phyloP scores from a whole-genome alignment of 177 flowering plant genomes.

The Vitis hybrid region DNA sequence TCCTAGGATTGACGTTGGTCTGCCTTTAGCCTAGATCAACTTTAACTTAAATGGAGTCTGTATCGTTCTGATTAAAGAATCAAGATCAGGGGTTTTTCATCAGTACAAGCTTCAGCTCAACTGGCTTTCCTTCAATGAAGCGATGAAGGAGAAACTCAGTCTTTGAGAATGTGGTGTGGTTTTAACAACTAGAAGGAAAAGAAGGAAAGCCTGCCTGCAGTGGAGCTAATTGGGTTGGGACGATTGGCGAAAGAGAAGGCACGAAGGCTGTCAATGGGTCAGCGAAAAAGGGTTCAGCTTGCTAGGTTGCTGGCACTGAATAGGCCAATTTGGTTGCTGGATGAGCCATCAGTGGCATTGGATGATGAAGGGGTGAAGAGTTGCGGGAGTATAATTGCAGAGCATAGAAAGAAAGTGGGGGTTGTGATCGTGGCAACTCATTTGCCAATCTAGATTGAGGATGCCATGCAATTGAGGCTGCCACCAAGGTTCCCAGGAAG shows the following conservation, averaged over 20 bases:
- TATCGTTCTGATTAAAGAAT: slow-evolving; percentile 38
- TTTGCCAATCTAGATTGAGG: slow-evolving; percentile 80
- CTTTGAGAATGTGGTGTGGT: slow-evolving; percentile 79
- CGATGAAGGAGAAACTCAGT: slow-evolving; percentile 73
- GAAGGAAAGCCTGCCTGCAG: slow-evolving; percentile 55
- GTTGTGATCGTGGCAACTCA: slow-evolving; percentile 86
- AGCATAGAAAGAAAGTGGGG: slow-evolving; percentile 52
- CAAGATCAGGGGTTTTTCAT: slow-evolving; percentile 70
- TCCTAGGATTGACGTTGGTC: slow-evolving; percentile 28
- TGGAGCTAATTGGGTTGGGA: no score
- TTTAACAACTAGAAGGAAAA: slow-evolving; percentile 84
- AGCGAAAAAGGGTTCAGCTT: no score
- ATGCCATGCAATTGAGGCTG: slow-evolving; percentile 73
- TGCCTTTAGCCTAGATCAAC: no score
- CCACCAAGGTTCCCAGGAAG: slow-evolving; percentile 87
- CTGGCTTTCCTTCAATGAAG: slow-evolving; percentile 90
- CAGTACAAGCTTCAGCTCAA: slow-evolving; percentile 93
- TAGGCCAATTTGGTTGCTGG: no score
- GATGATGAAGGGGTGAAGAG: slow-evolving; percentile 1
- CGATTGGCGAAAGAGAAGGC: no score
- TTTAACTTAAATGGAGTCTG: no score
- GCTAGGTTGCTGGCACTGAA: no score
- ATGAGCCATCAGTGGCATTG: no score
- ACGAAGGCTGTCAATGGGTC: no score
- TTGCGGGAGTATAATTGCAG: no score